Conservation (phyloP, 2,329 filamentous ascomycete species). For the Coniella lustricola region DNA sequence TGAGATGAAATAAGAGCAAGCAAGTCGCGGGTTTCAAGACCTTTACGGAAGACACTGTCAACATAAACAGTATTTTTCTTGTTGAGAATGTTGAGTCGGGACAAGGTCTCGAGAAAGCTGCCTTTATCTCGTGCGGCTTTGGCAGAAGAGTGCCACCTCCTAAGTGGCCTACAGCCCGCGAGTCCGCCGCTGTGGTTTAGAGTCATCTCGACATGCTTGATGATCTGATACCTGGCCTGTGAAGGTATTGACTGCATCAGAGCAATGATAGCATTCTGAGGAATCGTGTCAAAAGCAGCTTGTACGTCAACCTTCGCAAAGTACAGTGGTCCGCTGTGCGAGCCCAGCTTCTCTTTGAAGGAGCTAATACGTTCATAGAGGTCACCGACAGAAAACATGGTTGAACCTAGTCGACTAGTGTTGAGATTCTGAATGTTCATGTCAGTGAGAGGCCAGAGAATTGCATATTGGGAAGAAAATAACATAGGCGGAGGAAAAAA, state of each 20-base stretch:
- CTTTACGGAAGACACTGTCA: constrained; percentile 54
- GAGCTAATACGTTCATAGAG: constrained; percentile 65
- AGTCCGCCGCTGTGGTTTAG: constrained; percentile 29
- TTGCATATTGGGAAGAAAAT: not conserved
- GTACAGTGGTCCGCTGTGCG: constrained; percentile 48
- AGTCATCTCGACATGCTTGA: constrained; percentile 67
- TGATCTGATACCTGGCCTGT: constrained; percentile 60
- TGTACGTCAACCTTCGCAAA: constrained; percentile 92
- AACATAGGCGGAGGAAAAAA: no score
- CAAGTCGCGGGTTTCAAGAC: constrained; percentile 51
- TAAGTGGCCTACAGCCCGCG: constrained; percentile 31
- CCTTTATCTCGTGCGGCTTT: constrained; percentile 33
- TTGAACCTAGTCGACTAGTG: constrained; percentile 62
- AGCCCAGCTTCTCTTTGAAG: constrained; percentile 53
- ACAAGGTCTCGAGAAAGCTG: constrained; percentile 39
- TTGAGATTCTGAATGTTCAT: constrained; percentile 33
- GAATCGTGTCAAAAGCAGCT: constrained; percentile 92
- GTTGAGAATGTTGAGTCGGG: constrained; percentile 29
- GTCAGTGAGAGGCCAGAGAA: not conserved
- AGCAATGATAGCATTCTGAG: constrained; percentile 64
- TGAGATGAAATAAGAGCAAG: constrained; percentile 70
- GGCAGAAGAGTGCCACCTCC: constrained; percentile 48
- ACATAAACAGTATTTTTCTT: constrained; percentile 71
- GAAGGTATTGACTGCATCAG: constrained; percentile 54
- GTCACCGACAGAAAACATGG: constrained; percentile 74